These are phyloP conservation scores for Fusarium pininemorale DNA, from an alignment of 2,329 filamentous ascomycete species.

Conservation along the genomic window DNA sequence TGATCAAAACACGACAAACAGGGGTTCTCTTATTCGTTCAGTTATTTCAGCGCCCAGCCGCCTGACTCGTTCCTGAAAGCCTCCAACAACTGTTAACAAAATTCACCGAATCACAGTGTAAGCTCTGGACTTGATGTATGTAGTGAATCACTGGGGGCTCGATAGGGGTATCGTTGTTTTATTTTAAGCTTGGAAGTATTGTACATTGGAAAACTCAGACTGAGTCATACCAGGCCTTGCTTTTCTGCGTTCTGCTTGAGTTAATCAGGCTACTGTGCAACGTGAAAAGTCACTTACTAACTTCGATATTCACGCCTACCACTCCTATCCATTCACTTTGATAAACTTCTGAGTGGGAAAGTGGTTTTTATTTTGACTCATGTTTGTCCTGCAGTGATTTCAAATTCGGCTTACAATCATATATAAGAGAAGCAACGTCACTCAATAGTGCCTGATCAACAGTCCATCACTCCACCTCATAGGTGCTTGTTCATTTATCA, in stretches of 20 bases:
- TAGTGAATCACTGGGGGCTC: neutral
- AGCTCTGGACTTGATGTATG: neutral
- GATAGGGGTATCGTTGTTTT: neutral
- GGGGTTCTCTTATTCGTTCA: conserved; percentile 28
- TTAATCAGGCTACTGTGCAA: neutral
- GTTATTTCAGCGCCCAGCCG: neutral
- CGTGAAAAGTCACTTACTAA: neutral
- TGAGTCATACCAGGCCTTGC: conserved; percentile 2
- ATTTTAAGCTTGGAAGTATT: neutral
- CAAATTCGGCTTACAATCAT: neutral
- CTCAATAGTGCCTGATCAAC: conserved; percentile 21
- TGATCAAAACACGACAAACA: conserved; percentile 35
- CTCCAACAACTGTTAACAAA: neutral
- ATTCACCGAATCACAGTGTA: neutral
- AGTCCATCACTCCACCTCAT: neutral
- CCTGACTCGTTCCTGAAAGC: conserved; percentile 6
- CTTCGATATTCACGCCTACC: neutral
- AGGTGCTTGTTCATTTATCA: neutral
- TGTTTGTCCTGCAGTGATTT: neutral
- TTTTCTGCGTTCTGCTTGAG: neutral
- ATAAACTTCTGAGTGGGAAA: neutral
- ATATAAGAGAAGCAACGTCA: neutral
- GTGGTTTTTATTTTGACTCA: neutral
- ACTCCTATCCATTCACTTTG: neutral
- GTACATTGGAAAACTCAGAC: neutral